Conservation (phyloP, 1,284 basidiomycete species). For the Ganoderma meredithae region DNA sequence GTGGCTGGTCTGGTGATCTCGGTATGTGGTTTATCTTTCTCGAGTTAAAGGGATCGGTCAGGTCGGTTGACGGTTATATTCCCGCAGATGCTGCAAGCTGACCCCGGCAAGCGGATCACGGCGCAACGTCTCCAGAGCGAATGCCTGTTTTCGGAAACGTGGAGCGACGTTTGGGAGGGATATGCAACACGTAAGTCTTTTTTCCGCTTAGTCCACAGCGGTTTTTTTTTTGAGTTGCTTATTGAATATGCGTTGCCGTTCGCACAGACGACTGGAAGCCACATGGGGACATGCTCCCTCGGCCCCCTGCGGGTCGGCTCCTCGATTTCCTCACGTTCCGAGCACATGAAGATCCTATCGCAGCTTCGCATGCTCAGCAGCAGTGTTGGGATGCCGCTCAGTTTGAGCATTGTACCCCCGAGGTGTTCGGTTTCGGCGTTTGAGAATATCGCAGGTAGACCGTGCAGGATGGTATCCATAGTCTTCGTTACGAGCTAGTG, state of each 20-base stretch:
- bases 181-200: background rate
- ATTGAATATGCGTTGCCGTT: background rate
- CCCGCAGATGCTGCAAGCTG: slow-evolving; percentile 29
- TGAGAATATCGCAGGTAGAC: background rate
- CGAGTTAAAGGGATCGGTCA: background rate
- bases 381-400: background rate
- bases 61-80: background rate
- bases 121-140: background rate
- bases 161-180: slow-evolving; percentile 16
- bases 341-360: background rate
- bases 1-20: background rate
- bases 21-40: background rate
- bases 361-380: background rate
- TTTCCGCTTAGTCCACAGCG: background rate
- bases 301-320: background rate
- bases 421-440: background rate
- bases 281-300: background rate
- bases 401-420: slow-evolving; percentile 2
- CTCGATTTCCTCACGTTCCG: slow-evolving; percentile 4
- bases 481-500: background rate
- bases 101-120: background rate
- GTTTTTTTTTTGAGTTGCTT: background rate
- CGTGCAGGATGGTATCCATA: background rate
- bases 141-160: background rate
- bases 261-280: background rate